Percentiles rank a stretch among this genome's conserved stretches.
Conservation (phyloP, 176 grass and related monocot species). For the Carex littledalei region DNA sequence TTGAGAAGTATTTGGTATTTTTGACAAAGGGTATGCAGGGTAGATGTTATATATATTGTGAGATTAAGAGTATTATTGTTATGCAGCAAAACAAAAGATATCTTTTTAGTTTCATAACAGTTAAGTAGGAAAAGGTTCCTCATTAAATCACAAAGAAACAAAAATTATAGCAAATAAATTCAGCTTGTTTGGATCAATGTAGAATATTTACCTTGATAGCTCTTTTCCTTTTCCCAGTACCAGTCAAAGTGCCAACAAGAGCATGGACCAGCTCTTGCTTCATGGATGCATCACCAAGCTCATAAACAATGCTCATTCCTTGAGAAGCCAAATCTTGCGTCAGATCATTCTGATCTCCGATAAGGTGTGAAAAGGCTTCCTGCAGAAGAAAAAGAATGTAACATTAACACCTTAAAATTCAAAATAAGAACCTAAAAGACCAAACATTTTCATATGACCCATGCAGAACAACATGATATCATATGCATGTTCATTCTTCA, state of each 20-base stretch:
- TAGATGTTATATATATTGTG: background rate
- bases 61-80: background rate
- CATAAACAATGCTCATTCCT: conserved; percentile 99
- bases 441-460: background rate
- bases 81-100: background rate
- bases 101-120: background rate
- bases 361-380: conserved; percentile 91
- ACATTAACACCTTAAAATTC: background rate
- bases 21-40: background rate
- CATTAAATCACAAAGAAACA: conserved; percentile 18
- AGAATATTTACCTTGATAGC: conserved; percentile 67
- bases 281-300: conserved; percentile 92
- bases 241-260: conserved; percentile 84
- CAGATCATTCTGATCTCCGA: conserved; percentile 94
- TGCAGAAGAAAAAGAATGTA: conserved; percentile 37
- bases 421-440: background rate
- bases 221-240: conserved; percentile 82
- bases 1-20: too few species aligned
- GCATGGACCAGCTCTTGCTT: conserved; percentile 83
- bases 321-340: conserved; percentile 98
- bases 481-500: background rate
- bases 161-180: conserved; percentile 20
- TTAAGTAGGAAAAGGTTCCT: background rate
- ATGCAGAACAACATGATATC: background rate
- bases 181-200: background rate